Conservation (phyloP, 2,329 filamentous ascomycete genomes). For the Escovopsis weberi region DNA sequence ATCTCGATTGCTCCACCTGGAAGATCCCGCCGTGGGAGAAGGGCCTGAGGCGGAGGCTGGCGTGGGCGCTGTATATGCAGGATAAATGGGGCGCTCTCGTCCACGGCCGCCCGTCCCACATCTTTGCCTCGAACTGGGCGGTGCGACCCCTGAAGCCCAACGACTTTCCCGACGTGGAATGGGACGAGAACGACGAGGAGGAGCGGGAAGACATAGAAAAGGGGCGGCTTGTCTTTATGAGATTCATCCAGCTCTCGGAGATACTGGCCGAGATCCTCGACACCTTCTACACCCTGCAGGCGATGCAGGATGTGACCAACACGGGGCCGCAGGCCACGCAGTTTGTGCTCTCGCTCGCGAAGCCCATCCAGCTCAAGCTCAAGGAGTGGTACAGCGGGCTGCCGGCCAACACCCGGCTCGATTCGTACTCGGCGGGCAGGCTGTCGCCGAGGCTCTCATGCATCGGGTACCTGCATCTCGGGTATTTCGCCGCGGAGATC, state of each 20-base stretch:
- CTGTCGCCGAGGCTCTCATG: conserved; percentile 36
- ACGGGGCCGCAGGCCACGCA: conserved; percentile 58
- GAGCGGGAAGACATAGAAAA: conserved; percentile 51
- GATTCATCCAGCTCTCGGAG: conserved; percentile 61
- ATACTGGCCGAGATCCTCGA: conserved; percentile 70
- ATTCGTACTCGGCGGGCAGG: conserved; percentile 29
- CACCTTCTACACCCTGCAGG: conserved; percentile 66
- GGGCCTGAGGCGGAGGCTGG: conserved; percentile 67
- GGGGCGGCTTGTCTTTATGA: conserved; percentile 55
- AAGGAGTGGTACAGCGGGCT: conserved; percentile 69
- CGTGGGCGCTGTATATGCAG: conserved; percentile 88
- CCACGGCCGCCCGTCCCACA: conserved; percentile 72
- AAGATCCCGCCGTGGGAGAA: conserved; percentile 81
- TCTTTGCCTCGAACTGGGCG: conserved; percentile 57
- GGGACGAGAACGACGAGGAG: conserved; percentile 45
- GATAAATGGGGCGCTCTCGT: conserved; percentile 82
- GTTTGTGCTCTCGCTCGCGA: conserved; percentile 58
- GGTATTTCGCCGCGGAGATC: conserved; percentile 89
- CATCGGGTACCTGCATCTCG: conserved; percentile 71
- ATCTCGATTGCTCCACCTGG: conserved; percentile 78
- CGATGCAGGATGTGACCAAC: conserved; percentile 52
- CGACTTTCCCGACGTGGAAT: conserved; percentile 61
- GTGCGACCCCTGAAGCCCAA: conserved; percentile 49
- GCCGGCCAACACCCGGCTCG: conserved; percentile 51
- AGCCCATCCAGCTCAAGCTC: conserved; percentile 68